Evolutionary conservation across 2,329 filamentous ascomycete genomes (phyloP).

Genomic region (Ascocoryne sarcoides): DNA sequence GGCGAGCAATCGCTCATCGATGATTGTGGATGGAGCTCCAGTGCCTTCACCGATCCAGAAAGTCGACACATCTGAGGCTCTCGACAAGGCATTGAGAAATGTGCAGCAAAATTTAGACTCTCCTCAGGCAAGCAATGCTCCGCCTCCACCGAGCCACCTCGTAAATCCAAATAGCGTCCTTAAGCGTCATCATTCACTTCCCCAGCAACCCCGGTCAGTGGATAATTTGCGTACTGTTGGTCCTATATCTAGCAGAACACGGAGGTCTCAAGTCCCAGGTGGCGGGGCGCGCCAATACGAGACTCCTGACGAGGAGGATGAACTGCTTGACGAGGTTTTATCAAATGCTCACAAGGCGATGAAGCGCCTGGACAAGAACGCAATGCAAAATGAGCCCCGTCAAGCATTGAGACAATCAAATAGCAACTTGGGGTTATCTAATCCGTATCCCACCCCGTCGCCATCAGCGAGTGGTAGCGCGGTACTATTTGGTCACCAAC

Average conservation of each 20-base stretch:
- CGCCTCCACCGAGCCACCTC: slow-evolving; percentile 46
- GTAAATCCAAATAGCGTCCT: slow-evolving; percentile 42
- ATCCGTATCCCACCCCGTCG: slow-evolving; percentile 59
- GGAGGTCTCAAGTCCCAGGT: slow-evolving; percentile 66
- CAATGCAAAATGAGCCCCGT: slow-evolving; percentile 33
- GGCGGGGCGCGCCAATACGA: slow-evolving; percentile 74
- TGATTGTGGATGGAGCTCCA: slow-evolving; percentile 56
- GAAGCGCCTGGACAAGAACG: slow-evolving; percentile 52
- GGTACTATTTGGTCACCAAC: slow-evolving; percentile 50
- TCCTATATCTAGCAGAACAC: slow-evolving; percentile 70
- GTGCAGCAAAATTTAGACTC: slow-evolving; percentile 42
- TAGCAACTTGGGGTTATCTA: slow-evolving; percentile 52
- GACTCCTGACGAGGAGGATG: slow-evolving; percentile 91
- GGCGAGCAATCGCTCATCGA: slow-evolving; percentile 76
- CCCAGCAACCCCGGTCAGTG: slow-evolving; percentile 43
- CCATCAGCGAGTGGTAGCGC: slow-evolving; percentile 76
- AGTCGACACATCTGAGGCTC: slow-evolving; percentile 49
- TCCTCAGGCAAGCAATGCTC: slow-evolving; percentile 28
- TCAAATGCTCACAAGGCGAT: slow-evolving; percentile 68
- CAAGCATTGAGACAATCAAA: slow-evolving; percentile 50
- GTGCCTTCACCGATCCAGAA: slow-evolving; percentile 42
- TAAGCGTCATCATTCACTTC: slow-evolving; percentile 58
- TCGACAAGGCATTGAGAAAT: slow-evolving; percentile 50
- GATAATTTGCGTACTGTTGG: slow-evolving; percentile 50
- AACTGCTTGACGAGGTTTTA: slow-evolving; percentile 83